Conservation (phyloP, 2,329 filamentous ascomycete genomes). For the Pleomassaria siparia region DNA sequence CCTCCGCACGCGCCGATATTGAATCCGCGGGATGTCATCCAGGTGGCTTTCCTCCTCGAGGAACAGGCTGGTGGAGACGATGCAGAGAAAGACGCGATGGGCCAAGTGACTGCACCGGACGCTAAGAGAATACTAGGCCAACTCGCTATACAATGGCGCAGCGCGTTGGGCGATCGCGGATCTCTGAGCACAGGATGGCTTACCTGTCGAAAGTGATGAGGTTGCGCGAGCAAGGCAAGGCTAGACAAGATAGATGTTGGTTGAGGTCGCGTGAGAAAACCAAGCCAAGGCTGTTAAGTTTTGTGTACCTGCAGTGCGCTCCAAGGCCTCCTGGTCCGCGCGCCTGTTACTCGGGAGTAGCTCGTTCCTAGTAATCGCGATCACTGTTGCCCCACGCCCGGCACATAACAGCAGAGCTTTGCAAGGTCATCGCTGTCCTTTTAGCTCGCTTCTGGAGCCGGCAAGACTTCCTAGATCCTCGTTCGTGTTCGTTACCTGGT, state of each 20-base stretch:
- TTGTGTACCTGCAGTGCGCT: constrained; percentile 8
- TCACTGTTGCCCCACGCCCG: not conserved
- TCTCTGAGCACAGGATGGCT: constrained; percentile 86
- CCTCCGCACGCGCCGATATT: constrained; percentile 49
- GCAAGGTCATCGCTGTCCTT: too few species aligned
- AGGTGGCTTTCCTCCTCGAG: constrained; percentile 65
- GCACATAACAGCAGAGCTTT: too few species aligned
- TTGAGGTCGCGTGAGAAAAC: not conserved
- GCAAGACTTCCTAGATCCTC: too few species aligned
- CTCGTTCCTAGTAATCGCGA: too few species aligned
- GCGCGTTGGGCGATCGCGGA: constrained; percentile 85
- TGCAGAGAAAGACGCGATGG: constrained; percentile 46
- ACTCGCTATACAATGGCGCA: constrained; percentile 83
- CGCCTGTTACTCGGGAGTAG: too few species aligned
- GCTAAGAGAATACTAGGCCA: constrained; percentile 71
- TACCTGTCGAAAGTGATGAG: constrained; percentile 40
- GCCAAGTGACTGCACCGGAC: constrained; percentile 22
- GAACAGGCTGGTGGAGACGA: constrained; percentile 53
- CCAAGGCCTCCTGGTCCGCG: constrained; percentile 1
- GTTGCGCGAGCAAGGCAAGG: not conserved
- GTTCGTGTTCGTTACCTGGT: too few species aligned
- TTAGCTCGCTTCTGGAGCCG: too few species aligned
- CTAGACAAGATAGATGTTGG: not conserved
- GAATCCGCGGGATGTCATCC: constrained; percentile 64
- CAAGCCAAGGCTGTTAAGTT: not conserved